Conservation (phyloP, 148 eudicot species). For the Rhododendron molle region DNA sequence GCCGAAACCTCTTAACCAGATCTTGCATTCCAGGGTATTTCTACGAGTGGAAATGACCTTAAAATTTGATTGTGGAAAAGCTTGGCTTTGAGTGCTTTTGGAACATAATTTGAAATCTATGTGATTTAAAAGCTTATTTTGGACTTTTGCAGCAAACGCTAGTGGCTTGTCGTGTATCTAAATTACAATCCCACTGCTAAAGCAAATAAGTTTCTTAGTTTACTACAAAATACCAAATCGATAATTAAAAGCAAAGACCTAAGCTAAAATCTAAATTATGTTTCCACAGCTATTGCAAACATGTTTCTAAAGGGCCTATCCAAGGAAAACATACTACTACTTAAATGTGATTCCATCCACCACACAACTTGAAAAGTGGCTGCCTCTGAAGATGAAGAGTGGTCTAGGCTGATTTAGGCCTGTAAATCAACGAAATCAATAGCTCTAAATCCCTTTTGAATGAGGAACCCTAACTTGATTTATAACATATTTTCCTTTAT, state of each 20-base stretch:
- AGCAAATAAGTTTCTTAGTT: background rate
- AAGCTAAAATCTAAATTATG: background rate
- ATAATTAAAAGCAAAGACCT: background rate
- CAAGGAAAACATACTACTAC: background rate
- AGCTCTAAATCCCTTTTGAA: background rate
- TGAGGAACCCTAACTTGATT: background rate
- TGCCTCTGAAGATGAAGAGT: background rate
- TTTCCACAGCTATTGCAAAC: background rate
- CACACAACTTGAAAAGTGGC: background rate
- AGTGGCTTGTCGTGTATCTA: background rate
- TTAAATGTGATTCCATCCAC: background rate
- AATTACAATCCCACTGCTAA: background rate
- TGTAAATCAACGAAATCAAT: background rate
- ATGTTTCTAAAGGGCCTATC: background rate
- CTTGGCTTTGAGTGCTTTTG: background rate
- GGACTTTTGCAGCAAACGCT: background rate
- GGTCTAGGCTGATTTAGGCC: background rate
- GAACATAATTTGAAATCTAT: background rate
- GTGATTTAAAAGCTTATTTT: background rate
- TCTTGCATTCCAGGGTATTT: background rate
- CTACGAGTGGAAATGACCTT: background rate
- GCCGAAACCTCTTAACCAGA: background rate
- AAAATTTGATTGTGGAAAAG: background rate
- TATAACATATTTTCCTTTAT: background rate
- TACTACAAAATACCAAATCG: background rate